phyloP scores from a whole-genome alignment of 805 yeast species.

The Teunomyces aglyptinius region DNA sequence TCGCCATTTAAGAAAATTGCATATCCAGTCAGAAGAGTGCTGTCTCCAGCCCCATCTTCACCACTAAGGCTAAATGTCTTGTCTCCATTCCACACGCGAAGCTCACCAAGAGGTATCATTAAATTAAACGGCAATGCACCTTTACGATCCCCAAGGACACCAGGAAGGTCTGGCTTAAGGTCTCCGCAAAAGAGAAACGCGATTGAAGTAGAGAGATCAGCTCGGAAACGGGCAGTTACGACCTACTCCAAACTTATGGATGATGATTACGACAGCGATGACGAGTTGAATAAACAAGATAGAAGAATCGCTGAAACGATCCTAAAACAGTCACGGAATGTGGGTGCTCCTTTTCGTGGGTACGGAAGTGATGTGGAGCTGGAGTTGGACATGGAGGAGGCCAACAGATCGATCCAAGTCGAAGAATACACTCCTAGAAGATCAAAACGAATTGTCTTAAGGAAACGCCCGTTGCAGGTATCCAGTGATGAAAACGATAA shows the following conservation, averaged over 20 bases:
- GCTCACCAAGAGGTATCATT: conserved; percentile 25
- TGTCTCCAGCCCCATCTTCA: neutral
- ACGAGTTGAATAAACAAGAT: conserved; percentile 39
- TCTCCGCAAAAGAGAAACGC: conserved; percentile 42
- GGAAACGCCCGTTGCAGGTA: neutral
- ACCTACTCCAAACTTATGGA: conserved; percentile 30
- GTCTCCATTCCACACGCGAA: conserved; percentile 28
- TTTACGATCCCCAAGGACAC: conserved; percentile 30
- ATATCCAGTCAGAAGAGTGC: neutral
- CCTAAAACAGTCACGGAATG: conserved; percentile 21
- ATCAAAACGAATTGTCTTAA: conserved; percentile 3
- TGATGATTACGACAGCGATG: conserved; percentile 33
- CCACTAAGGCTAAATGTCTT: neutral
- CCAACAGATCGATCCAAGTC: conserved; percentile 1
- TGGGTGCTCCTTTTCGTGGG: conserved; percentile 6
- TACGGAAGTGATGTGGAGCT: conserved; percentile 24
- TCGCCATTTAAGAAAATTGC: neutral
- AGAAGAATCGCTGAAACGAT: conserved; percentile 43
- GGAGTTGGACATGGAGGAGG: conserved; percentile 18
- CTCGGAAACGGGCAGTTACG: conserved; percentile 47
- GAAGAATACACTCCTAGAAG: conserved; percentile 5
- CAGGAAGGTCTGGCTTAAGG: conserved; percentile 47
- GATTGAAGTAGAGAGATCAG: conserved; percentile 44
- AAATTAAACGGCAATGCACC: conserved; percentile 14
- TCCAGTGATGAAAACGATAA: conserved; percentile 12